A percentile compares a stretch with the other conserved stretches of the same genome.
Evolutionary conservation across 371 early-diverging fungal genomes (phyloP).

Genomic region (Funneliformis caledonium): DNA sequence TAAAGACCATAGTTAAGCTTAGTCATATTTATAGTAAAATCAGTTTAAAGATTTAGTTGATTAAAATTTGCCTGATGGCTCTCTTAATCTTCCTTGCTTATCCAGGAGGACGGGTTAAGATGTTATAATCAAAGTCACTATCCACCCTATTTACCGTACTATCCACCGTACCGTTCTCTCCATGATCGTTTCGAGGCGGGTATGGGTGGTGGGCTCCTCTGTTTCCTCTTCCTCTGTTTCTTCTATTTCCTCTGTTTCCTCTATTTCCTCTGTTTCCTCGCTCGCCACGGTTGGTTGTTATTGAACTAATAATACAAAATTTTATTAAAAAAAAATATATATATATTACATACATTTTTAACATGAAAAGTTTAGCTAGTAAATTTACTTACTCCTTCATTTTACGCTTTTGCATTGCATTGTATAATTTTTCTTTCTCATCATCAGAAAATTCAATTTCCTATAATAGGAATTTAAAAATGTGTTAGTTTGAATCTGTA

Average conservation of each 20-base stretch:
- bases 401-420: conserved; percentile 51
- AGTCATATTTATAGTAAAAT: too few species aligned
- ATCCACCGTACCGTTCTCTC: too few species aligned
- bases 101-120: neutral
- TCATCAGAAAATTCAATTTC: conserved; percentile 90
- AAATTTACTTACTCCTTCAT: neutral
- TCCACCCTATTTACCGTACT: too few species aligned
- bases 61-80: too few species aligned
- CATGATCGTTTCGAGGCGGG: too few species aligned
- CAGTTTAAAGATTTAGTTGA: too few species aligned
- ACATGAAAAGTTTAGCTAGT: neutral
- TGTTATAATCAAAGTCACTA: neutral
- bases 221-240: neutral
- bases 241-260: neutral
- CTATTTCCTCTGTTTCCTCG: neutral
- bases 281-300: neutral
- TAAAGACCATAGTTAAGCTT: too few species aligned
- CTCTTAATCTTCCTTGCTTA: too few species aligned
- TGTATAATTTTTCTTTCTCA: conserved; percentile 73
- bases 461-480: conserved; percentile 43
- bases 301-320: neutral
- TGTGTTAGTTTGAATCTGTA: neutral
- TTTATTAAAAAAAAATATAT: neutral
- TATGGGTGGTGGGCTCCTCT: too few species aligned
- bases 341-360: neutral